Conservation (phyloP, 352 stramenopile species). For the Blastocystis sp. region DNA sequence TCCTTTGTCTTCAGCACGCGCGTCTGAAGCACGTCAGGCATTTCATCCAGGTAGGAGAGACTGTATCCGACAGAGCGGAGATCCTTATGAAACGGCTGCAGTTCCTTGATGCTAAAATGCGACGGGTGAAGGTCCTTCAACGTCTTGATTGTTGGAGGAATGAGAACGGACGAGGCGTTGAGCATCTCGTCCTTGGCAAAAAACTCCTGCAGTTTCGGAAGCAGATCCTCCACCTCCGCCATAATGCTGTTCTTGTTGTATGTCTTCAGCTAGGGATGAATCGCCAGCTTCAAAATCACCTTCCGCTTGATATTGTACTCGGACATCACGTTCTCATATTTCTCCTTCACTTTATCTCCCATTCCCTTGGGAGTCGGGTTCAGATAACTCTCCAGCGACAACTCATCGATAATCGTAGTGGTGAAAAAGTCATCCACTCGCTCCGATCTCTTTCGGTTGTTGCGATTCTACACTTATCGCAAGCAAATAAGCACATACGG, state of each 20-base stretch:
- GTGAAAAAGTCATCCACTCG: background rate
- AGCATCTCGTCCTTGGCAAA: background rate
- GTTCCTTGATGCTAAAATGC: background rate
- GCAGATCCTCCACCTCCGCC: background rate
- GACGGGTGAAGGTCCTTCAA: background rate
- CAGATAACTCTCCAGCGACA: background rate
- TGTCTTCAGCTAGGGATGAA: background rate
- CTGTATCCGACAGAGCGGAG: slow-evolving; percentile 8
- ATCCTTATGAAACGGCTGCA: slow-evolving; percentile 11
- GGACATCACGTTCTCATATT: background rate
- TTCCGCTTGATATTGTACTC: slow-evolving; percentile 45
- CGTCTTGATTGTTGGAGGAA: background rate
- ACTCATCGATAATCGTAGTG: background rate
- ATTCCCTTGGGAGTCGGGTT: background rate
- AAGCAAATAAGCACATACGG: background rate
- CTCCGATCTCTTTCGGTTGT: background rate
- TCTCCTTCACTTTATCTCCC: background rate
- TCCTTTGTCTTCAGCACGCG: slow-evolving; percentile 2
- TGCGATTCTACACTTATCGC: background rate
- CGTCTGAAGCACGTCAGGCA: slow-evolving; percentile 4
- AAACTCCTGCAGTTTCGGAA: background rate
- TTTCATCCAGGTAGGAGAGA: slow-evolving; percentile 11
- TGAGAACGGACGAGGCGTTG: background rate
- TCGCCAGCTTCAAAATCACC: background rate
- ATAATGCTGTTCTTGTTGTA: background rate